These are phyloP conservation scores for Hippophae rhamnoides DNA, from an alignment of 306 rosid species.

Conservation along the genomic window DNA sequence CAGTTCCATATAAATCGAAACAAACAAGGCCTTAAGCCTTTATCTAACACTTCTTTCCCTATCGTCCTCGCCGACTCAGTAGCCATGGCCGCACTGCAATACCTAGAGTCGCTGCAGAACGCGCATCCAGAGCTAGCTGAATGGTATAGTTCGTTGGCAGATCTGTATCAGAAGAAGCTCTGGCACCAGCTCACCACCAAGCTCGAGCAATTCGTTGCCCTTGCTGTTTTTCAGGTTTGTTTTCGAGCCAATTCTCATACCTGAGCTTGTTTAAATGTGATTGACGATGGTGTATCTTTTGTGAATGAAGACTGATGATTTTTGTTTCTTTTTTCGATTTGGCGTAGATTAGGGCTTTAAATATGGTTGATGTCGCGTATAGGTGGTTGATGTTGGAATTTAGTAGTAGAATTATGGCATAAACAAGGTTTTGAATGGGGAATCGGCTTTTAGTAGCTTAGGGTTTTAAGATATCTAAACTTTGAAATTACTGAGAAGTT, in stretches of 20 bases:
- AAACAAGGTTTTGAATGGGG: too few relatives aligned
- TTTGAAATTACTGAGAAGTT: too few relatives aligned
- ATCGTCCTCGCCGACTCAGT: constrained; percentile 2
- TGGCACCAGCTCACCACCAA: constrained; percentile 99
- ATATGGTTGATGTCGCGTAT: too few relatives aligned
- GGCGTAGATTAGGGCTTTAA: too few relatives aligned
- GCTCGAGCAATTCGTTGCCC: constrained; percentile 96
- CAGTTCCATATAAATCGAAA: constrained; percentile 22
- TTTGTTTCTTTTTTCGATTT: too few relatives aligned
- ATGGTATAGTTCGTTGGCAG: constrained; percentile 89
- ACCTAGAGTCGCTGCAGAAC: constrained; percentile 78
- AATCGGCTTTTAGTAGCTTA: too few relatives aligned
- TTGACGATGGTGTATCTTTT: not conserved
- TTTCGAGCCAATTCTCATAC: not conserved
- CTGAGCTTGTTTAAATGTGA: not conserved
- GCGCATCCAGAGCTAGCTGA: constrained; percentile 84
- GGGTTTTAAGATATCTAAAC: too few relatives aligned
- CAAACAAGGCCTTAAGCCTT: constrained; percentile 10
- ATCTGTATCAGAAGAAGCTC: constrained; percentile 97
- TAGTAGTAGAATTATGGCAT: too few relatives aligned
- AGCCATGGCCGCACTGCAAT: constrained; percentile 88
- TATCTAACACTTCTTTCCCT: constrained; percentile 1
- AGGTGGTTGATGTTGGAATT: too few relatives aligned
- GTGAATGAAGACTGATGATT: not conserved
- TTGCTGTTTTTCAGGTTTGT: constrained; percentile 75